phyloP scores from a whole-genome alignment of 306 rosid species.

The Pyrus communis region DNA sequence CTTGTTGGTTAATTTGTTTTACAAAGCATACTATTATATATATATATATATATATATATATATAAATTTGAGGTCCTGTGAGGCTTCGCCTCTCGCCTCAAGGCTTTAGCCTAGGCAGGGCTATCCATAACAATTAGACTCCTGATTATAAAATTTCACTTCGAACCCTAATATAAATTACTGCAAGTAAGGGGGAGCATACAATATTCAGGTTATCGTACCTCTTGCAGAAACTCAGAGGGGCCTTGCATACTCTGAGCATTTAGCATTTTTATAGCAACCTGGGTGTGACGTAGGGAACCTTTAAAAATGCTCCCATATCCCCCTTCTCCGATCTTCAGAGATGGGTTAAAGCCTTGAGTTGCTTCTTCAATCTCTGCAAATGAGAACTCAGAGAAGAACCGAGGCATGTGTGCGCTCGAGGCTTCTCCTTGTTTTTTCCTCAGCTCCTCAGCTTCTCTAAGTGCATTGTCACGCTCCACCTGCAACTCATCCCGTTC shows the following conservation, averaged over 20 bases:
- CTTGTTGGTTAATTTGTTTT: no score
- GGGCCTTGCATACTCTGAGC: slow-evolving; percentile 64
- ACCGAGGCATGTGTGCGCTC: slow-evolving; percentile 26
- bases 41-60: no score
- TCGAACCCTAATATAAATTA: not conserved
- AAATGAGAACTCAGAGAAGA: slow-evolving; percentile 57
- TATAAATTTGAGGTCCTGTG: no score
- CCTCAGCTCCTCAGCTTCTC: slow-evolving; percentile 68
- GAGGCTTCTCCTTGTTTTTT: slow-evolving; percentile 47
- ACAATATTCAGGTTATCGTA: slow-evolving; percentile 19
- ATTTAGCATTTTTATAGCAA: slow-evolving; percentile 63
- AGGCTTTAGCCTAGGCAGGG: no score
- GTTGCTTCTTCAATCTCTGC: slow-evolving; percentile 70
- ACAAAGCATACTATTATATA: no score
- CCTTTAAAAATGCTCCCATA: slow-evolving; percentile 80
- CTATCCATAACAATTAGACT: not conserved
- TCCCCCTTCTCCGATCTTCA: slow-evolving; percentile 90
- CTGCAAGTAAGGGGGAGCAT: not conserved
- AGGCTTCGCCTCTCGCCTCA: no score
- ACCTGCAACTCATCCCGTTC: slow-evolving; percentile 59
- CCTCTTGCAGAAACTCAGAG: slow-evolving; percentile 78
- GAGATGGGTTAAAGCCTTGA: slow-evolving; percentile 36
- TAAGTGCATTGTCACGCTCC: slow-evolving; percentile 49
- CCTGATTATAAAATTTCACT: not conserved
- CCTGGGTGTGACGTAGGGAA: slow-evolving; percentile 58